phyloP scores from a whole-genome alignment of 768 basidiomycete species.

The Psilocybe tampanensis region DNA sequence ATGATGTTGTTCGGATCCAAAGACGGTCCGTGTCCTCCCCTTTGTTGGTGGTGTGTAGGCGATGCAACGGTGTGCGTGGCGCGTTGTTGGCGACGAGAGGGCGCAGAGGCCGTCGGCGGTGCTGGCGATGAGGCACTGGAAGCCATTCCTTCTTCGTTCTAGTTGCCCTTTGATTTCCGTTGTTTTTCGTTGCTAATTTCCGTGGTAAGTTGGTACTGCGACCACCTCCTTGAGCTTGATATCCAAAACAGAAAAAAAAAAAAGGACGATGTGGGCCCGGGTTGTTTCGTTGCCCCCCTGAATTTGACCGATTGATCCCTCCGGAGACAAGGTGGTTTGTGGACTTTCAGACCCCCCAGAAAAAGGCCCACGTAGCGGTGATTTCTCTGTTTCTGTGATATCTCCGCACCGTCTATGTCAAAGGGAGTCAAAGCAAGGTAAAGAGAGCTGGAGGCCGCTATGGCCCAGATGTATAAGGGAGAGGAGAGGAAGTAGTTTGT shows the following conservation, averaged over 20 bases:
- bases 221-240: not conserved
- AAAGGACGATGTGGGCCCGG: not conserved
- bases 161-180: not conserved
- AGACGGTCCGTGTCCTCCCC: constrained; percentile 37
- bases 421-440: too few relatives aligned
- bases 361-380: too few relatives aligned
- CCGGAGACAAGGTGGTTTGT: not conserved
- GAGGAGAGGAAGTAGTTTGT: not conserved
- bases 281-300: not conserved
- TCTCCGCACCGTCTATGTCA: not conserved
- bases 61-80: constrained; percentile 76
- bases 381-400: not conserved
- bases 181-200: too few relatives aligned
- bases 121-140: not conserved
- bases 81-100: constrained; percentile 49
- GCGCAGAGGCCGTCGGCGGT: constrained; percentile 15
- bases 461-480: not conserved
- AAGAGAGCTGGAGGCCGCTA: not conserved
- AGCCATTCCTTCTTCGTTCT: not conserved
- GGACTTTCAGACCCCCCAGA: too few relatives aligned
- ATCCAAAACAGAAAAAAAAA: not conserved
- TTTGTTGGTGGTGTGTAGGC: constrained; percentile 27
- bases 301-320: not conserved
- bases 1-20: not conserved
- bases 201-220: too few relatives aligned